Percentiles rank a stretch among this genome's conserved stretches.
phyloP scores from a whole-genome alignment of 2,329 filamentous ascomycete genomes.

The Colletotrichum cuscutae region DNA sequence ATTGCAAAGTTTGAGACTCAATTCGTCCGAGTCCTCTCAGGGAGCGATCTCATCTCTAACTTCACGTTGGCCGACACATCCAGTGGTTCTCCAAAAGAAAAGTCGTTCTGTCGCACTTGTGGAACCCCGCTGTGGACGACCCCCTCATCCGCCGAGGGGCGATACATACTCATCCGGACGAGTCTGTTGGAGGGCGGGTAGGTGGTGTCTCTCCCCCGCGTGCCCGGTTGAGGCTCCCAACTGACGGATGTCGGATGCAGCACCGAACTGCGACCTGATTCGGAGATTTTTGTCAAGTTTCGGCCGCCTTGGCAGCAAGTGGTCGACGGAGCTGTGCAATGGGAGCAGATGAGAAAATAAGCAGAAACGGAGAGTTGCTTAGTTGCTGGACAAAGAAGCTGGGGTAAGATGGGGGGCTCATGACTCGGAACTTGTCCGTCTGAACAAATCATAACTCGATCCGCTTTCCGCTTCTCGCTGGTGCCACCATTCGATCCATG shows the following conservation, averaged over 20 bases:
- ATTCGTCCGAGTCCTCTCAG: conserved; percentile 32
- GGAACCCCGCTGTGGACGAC: conserved; percentile 43
- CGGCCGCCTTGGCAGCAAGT: conserved; percentile 40
- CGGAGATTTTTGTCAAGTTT: conserved; percentile 43
- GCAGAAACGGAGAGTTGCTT: neutral
- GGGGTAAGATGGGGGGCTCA: neutral
- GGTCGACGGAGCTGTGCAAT: conserved; percentile 38
- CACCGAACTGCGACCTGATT: conserved; percentile 32
- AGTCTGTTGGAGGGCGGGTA: conserved; percentile 40
- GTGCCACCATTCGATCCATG: neutral
- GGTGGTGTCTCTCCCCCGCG: conserved; percentile 8
- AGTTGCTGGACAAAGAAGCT: neutral
- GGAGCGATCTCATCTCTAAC: conserved; percentile 12
- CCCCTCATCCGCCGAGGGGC: conserved; percentile 39
- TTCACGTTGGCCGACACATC: conserved; percentile 39
- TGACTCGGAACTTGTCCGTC: conserved; percentile 9
- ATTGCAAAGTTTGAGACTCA: conserved; percentile 41
- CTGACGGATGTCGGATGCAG: conserved; percentile 27
- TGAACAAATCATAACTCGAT: conserved; percentile 13
- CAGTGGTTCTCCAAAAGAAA: conserved; percentile 41
- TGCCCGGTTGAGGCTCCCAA: conserved; percentile 5
- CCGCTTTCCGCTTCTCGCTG: conserved; percentile 21
- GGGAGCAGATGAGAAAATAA: conserved; percentile 41
- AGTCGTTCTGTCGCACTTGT: conserved; percentile 40
- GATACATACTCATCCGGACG: conserved; percentile 39